phyloP scores from a whole-genome alignment of 345 rosid species.

The Ailanthus altissimus region DNA sequence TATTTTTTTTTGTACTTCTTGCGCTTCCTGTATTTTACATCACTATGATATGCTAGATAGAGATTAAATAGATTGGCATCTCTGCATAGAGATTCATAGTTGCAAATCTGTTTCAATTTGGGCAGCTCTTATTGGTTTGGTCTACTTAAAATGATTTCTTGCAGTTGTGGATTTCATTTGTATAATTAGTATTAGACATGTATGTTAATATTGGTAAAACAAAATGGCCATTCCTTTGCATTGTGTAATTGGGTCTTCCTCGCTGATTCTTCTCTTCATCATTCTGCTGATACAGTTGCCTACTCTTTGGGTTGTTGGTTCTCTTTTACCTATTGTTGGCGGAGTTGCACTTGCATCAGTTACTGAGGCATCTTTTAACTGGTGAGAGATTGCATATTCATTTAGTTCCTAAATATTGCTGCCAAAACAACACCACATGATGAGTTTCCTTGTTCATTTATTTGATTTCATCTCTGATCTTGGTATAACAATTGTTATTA shows the following conservation, averaged over 20 bases:
- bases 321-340: slow-evolving; percentile 89
- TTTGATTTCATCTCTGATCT: background rate
- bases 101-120: slow-evolving; percentile 5
- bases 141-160: background rate
- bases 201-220: background rate
- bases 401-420: background rate
- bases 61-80: no score
- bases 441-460: background rate
- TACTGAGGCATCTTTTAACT: slow-evolving; percentile 91
- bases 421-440: background rate
- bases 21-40: background rate
- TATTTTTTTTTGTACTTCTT: background rate
- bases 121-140: background rate
- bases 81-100: no score
- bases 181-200: background rate
- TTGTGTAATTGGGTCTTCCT: background rate
- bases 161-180: background rate
- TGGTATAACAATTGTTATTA: background rate
- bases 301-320: slow-evolving; percentile 81
- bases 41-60: background rate
- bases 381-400: slow-evolving; percentile 45
- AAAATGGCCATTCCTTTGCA: background rate
- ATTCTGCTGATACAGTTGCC: slow-evolving; percentile 54
- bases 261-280: slow-evolving; percentile 8
- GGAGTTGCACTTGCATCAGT: slow-evolving; percentile 96